Conservation (phyloP, 768 basidiomycete species). For the Leccinum ochraceum region DNA sequence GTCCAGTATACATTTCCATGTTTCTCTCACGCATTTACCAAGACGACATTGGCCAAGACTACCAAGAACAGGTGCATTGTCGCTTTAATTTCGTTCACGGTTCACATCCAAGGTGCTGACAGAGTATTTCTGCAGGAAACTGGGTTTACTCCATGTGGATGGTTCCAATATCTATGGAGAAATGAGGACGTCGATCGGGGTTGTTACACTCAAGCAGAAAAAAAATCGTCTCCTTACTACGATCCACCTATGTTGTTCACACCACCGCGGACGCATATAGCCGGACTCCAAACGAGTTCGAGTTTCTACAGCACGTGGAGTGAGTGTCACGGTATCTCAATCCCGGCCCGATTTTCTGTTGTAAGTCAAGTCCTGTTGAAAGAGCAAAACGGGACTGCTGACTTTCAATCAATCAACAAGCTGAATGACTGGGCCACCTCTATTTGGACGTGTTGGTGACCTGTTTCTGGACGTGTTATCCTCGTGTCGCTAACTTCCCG, state of each 20-base stretch:
- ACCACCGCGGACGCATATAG: not conserved
- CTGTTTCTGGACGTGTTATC: not conserved
- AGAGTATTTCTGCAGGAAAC: not conserved
- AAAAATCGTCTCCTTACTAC: not conserved
- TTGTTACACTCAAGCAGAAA: not conserved
- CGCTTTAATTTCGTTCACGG: not conserved
- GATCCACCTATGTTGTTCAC: not conserved
- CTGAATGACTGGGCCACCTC: slow-evolving; percentile 12
- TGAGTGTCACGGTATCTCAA: not conserved
- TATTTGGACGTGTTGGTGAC: not conserved
- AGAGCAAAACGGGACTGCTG: not conserved
- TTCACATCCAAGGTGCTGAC: not conserved
- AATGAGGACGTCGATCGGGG: too few relatives aligned
- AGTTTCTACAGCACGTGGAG: not conserved
- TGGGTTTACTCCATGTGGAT: too few relatives aligned
- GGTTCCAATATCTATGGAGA: too few relatives aligned
- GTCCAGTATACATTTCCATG: too few relatives aligned
- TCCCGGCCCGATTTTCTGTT: not conserved
- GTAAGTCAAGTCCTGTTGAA: slow-evolving; percentile 5
- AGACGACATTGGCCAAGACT: too few relatives aligned
- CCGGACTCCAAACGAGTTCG: not conserved
- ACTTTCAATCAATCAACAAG: not conserved
- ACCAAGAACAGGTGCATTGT: too few relatives aligned
- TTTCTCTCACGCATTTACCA: too few relatives aligned
- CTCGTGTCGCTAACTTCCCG: not conserved